Percentiles rank a stretch among this genome's conserved stretches.
These are phyloP conservation scores for Chlamydomonas sp. DNA, from an alignment of 139 green algal genomes.

Conservation along the genomic window DNA sequence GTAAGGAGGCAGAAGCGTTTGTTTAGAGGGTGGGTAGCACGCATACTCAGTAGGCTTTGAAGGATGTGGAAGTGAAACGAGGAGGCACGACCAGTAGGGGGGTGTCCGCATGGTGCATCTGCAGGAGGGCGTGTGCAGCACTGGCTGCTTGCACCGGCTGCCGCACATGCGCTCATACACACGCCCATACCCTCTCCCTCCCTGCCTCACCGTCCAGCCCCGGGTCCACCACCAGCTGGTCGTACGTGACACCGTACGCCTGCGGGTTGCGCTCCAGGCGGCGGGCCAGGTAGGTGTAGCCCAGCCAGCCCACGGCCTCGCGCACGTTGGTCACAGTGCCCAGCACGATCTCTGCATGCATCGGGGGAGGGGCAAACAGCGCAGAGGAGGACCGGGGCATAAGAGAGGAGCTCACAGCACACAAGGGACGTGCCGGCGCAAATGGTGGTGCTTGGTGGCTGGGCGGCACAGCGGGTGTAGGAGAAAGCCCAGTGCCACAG, in stretches of 20 bases:
- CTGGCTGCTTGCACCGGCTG: background rate
- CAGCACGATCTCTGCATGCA: constrained; percentile 88
- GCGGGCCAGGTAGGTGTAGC: constrained; percentile 96
- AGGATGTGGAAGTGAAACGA: too few relatives aligned
- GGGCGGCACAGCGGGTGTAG: too few relatives aligned
- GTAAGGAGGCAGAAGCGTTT: background rate
- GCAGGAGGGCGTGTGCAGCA: background rate
- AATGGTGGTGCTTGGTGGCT: too few relatives aligned
- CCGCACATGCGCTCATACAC: background rate
- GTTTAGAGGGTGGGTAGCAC: too few relatives aligned
- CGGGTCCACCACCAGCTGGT: constrained; percentile 73
- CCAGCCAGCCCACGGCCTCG: constrained; percentile 92
- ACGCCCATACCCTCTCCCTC: background rate
- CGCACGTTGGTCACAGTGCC: constrained; percentile 94
- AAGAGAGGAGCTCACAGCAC: background rate
- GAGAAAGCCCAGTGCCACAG: too few relatives aligned
- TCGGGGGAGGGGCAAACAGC: background rate
- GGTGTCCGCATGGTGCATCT: too few relatives aligned
- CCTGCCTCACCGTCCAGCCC: constrained; percentile 23
- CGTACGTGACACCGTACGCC: constrained; percentile 92
- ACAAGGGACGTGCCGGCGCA: too few relatives aligned
- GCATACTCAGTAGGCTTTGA: too few relatives aligned
- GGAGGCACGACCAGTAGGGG: too few relatives aligned
- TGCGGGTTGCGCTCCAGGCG: constrained; percentile 95
- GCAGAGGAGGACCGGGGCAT: background rate